Evolutionary conservation across 176 grass and related monocot genomes (phyloP).

Genomic region (Oryza rufipogon): DNA sequence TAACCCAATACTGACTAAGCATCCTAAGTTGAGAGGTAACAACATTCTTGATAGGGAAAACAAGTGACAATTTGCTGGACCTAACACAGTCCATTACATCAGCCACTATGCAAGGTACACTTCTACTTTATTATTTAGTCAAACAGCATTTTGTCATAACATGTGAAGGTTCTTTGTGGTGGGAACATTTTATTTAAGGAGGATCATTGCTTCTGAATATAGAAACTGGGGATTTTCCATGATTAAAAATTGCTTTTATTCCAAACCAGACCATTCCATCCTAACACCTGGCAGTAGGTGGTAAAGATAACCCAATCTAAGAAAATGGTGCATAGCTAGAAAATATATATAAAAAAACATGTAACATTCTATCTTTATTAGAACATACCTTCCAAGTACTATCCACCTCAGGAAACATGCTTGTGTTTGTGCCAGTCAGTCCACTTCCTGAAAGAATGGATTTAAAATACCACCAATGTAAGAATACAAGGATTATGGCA

Average conservation of each 20-base stretch:
- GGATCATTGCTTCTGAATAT: not conserved
- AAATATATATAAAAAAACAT: not conserved
- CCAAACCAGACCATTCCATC: not conserved
- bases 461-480: slow-evolving; percentile 25
- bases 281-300: not conserved
- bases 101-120: not conserved
- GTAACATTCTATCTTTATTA: not conserved
- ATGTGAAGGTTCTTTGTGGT: not conserved
- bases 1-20: not conserved
- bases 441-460: slow-evolving; percentile 55
- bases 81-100: not conserved
- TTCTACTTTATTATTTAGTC: not conserved
- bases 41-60: not conserved
- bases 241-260: not conserved
- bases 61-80: not conserved
- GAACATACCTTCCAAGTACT: slow-evolving; percentile 88
- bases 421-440: slow-evolving; percentile 54
- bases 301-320: not conserved
- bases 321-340: not conserved
- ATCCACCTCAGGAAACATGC: slow-evolving; percentile 88
- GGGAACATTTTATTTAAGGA: slow-evolving; percentile 8
- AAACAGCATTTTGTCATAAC: not conserved
- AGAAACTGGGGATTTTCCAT: slow-evolving; percentile 12
- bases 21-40: not conserved
- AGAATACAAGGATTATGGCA: not conserved